Percentiles rank a stretch among this genome's conserved stretches.
These are phyloP conservation scores for Hyparrhenia diplandra DNA, from an alignment of 176 grass and related monocot species.

Conservation along the genomic window DNA sequence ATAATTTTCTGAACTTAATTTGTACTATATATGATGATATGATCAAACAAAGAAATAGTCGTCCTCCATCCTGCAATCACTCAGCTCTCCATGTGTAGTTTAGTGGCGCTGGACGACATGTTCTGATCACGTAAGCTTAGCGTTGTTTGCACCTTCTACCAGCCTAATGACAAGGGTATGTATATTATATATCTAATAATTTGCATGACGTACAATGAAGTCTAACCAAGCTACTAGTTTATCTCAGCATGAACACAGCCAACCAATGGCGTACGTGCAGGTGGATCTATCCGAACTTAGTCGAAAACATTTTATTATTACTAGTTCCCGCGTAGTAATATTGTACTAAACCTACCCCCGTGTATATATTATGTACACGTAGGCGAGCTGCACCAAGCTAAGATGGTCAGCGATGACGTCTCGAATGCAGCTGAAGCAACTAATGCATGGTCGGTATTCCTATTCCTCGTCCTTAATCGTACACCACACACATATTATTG, in stretches of 20 bases:
- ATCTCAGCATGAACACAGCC: background rate
- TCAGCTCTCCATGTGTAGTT: constrained; percentile 3
- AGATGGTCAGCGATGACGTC: too few species aligned
- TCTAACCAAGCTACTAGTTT: background rate
- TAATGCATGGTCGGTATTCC: too few species aligned
- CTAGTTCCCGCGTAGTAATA: background rate
- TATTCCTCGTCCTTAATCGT: too few species aligned
- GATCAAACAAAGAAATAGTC: background rate
- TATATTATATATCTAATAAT: too few species aligned
- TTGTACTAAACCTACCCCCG: too few species aligned
- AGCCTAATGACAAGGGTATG: constrained; percentile 10
- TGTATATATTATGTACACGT: too few species aligned
- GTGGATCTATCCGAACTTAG: background rate
- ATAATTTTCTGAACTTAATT: background rate
- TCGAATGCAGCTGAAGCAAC: too few species aligned
- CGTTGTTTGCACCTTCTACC: background rate
- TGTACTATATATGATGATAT: background rate
- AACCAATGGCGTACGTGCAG: background rate
- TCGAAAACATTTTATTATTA: background rate
- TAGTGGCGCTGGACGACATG: background rate
- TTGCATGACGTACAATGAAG: background rate
- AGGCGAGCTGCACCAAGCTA: too few species aligned
- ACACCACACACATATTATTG: too few species aligned
- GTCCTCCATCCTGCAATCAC: constrained; percentile 1
- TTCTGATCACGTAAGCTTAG: background rate